Base-by-base conservation (phyloP, 2,329 filamentous ascomycete genomes). In the Colletotrichum trifolii region DNA sequence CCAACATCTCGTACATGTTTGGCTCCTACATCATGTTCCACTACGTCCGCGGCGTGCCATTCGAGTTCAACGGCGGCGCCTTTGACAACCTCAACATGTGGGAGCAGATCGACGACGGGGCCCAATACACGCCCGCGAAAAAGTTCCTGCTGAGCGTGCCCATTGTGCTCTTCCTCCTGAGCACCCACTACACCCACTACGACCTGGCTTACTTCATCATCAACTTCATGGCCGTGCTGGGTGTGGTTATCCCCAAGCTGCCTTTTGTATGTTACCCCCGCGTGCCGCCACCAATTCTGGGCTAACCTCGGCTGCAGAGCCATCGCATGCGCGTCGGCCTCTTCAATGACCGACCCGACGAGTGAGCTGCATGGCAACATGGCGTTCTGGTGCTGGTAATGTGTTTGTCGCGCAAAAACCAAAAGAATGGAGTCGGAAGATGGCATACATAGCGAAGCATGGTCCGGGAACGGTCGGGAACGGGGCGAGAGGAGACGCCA, bases 51-150 rank as follows among this genome's bases (percentile, higher is more conserved):
- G 96, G 96, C 72, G 93, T 98, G 50, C 96, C 96, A 6, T 99
- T 99, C 76, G 96, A 99, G 79, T 99, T 99, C 86, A 99, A 99
- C 77, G 91, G 93, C 61, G 96, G 96, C 65, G 96, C 96, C 72
- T 99, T 98, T 79, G 96, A 99, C 85, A 98, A 99, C 79, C 86
- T 99, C 75, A 99, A 98, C 83, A 98, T 99, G 96, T 99, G 96
- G 96, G 96, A 99, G 83, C 96, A 99, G 82, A 99, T 99, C 78
- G 96, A 99, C 83, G 96, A 98, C 74, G 96, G 96, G 50, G 96
- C 96, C 72, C 96, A 99, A 79, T 99, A 98, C 82, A 99, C 96
- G 1, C 96, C 96, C 4, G 93, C 96, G 70, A 99, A 99, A 85
- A 99, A 99, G 80, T 99, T 99, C 75, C 85, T 99, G 65, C 89